Percentiles rank a stretch among this genome's conserved stretches.
phyloP scores from a whole-genome alignment of 805 yeast genomes.

The Tetrapisispora phaffii region DNA sequence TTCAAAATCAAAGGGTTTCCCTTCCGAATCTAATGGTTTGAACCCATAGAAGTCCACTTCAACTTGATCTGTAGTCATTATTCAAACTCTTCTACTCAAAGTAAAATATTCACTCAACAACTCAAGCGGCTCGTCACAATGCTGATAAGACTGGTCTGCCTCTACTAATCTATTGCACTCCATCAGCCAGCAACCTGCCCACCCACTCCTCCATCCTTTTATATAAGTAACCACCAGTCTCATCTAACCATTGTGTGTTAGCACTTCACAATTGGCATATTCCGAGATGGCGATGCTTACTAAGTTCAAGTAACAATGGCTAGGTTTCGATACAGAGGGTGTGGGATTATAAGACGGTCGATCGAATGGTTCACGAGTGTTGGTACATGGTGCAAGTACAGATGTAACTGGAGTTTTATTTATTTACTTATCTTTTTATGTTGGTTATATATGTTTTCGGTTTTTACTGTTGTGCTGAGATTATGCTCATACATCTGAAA shows the following conservation, averaged over 20 bases:
- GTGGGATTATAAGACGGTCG: too few relatives aligned
- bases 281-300: too few relatives aligned
- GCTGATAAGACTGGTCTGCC: neutral
- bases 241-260: too few relatives aligned
- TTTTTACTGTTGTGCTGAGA: conserved; percentile 32
- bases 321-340: too few relatives aligned
- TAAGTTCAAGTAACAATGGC: too few relatives aligned
- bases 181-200: too few relatives aligned
- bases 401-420: neutral
- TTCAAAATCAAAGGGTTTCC: conserved; percentile 47
- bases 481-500: conserved; percentile 86
- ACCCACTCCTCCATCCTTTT: too few relatives aligned
- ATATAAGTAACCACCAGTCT: too few relatives aligned
- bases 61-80: neutral
- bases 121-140: neutral
- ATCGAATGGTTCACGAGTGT: too few relatives aligned
- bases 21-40: conserved; percentile 39
- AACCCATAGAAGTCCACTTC: conserved; percentile 48
- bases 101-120: neutral
- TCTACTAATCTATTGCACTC: too few relatives aligned
- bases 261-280: too few relatives aligned
- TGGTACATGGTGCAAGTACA: neutral
- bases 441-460: neutral
- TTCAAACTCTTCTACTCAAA: neutral
- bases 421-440: too few relatives aligned